Percentiles rank a stretch among this genome's conserved stretches.
Conservation (phyloP, 371 early-diverging fungal genomes). For the Apophysomyces sp. region DNA sequence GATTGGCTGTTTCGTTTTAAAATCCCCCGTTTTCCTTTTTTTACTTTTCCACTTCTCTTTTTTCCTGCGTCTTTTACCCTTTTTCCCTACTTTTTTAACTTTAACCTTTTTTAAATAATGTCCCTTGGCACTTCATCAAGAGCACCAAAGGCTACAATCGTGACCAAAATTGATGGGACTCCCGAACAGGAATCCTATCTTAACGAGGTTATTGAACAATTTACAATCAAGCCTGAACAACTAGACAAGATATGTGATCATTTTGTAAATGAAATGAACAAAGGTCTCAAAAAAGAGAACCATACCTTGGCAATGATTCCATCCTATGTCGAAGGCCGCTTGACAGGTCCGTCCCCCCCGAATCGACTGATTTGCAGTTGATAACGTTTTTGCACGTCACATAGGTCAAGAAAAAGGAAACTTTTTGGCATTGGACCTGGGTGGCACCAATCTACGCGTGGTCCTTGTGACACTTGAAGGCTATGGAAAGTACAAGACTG, state of each 20-base stretch:
- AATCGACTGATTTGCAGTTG: not conserved
- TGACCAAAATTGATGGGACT: constrained; percentile 35
- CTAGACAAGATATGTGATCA: constrained; percentile 65
- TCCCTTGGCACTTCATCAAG: not conserved
- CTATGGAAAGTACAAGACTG: constrained; percentile 60
- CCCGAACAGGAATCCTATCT: constrained; percentile 49
- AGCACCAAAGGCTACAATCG: constrained; percentile 13
- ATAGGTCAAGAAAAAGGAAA: constrained; percentile 80
- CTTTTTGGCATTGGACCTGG: constrained; percentile 91
- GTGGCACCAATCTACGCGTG: constrained; percentile 94
- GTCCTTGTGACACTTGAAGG: constrained; percentile 85
- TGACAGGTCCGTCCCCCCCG: constrained; percentile 37
- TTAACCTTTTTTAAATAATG: not conserved
- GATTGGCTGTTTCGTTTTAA: not conserved
- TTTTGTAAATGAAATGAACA: constrained; percentile 72
- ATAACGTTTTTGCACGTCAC: constrained; percentile 24
- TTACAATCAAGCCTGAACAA: constrained; percentile 56
- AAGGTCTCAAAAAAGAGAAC: constrained; percentile 66
- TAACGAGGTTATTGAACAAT: constrained; percentile 50
- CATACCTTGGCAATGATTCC: constrained; percentile 80
- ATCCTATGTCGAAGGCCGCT: constrained; percentile 64
- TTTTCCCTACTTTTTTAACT: not conserved
- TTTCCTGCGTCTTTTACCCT: not conserved
- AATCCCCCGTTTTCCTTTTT: not conserved
- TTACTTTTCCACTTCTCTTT: not conserved